phyloP scores from a whole-genome alignment of 2,329 filamentous ascomycete species.

The Apiospora saccharicola region DNA sequence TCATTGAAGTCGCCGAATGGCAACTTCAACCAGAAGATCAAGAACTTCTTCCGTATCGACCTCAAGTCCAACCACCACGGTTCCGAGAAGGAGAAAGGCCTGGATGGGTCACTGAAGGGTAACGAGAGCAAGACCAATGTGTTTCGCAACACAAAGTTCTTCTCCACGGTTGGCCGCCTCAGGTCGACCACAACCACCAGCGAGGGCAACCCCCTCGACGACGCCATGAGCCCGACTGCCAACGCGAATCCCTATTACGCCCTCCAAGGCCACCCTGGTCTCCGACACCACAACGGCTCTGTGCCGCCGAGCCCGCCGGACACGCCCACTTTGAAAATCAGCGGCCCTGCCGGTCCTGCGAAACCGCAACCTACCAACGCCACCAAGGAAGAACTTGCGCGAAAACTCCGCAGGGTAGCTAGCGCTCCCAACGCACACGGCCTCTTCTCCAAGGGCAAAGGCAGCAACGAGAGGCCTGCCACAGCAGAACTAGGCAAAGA shows the following conservation, averaged over 20 bases:
- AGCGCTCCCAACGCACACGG: conserved; percentile 98
- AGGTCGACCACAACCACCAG: conserved; percentile 90
- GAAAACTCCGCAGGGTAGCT: conserved; percentile 91
- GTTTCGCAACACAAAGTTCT: conserved; percentile 87
- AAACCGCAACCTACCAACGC: conserved; percentile 75
- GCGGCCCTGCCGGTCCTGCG: conserved; percentile 70
- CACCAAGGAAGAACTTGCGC: conserved; percentile 91
- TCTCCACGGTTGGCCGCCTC: conserved; percentile 83
- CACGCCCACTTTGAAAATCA: conserved; percentile 79
- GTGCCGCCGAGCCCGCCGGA: conserved; percentile 93
- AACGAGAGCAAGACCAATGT: conserved; percentile 67
- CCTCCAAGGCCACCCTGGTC: conserved; percentile 90
- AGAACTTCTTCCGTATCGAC: conserved; percentile 74
- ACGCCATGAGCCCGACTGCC: conserved; percentile 88
- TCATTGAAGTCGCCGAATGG: conserved; percentile 61
- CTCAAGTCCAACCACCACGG: conserved; percentile 46
- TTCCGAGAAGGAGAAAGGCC: conserved; percentile 39
- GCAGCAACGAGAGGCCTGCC: conserved; percentile 72
- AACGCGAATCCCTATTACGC: conserved; percentile 97
- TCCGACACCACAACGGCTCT: conserved; percentile 93
- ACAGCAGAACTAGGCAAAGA: conserved; percentile 90
- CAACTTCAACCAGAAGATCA: conserved; percentile 73
- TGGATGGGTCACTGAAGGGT: conserved; percentile 51
- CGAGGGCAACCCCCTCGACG: conserved; percentile 90
- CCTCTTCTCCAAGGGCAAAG: conserved; percentile 72